Base-by-base conservation (phyloP, 495 filamentous ascomycete genomes). In the Penicillium salamii region DNA sequence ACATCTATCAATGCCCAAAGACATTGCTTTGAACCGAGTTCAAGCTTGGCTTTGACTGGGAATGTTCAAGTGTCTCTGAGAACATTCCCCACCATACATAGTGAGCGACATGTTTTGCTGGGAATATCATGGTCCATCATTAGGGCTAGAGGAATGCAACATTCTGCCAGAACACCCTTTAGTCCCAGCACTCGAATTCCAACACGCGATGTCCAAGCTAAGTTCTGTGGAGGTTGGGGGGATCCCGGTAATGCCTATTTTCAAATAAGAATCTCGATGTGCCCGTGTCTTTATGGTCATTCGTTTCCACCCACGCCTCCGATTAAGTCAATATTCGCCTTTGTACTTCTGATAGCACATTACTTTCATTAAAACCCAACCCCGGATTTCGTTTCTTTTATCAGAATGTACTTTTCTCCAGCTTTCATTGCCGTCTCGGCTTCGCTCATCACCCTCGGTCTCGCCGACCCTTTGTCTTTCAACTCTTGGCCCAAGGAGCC, bases 401-500 rank as follows among this genome's bases (percentile, higher is more conserved):
- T 37, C 50, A 49, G 8, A 8, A 65, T 65, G 61, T 46, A 53
- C 55, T 59, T 71, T 40, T 41, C 53, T 11, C 59, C 55, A 12
- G 45, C 52, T 45, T 39, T 78, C 38, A 40, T 78, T 39, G 64
- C 63, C 23, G 49, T 57, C 45, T 65, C 65, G 42, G 66, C 65
- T 32, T 68, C 61, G 2, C 19, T 65, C 21, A 5, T 65, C 28
- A 37, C 55, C 21, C 20, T 65, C 37, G 55, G 53, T n/a, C 46
- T 55, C 32, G 47, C 68, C 15, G 56, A 70, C 23, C 56, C 60
- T 20, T 42, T 77, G 18, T 55, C 70, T 11, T 78, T 78, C 59
- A 76, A 72, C 11, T 56, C 63, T 17, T 71, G 69, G 61, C 77
- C 77, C 6, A 49, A 58, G 12, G 59, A 59, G 23, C 46, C 46